Evolutionary conservation across 2,329 filamentous ascomycete species (phyloP).

Genomic region (Talaromyces sp.): DNA sequence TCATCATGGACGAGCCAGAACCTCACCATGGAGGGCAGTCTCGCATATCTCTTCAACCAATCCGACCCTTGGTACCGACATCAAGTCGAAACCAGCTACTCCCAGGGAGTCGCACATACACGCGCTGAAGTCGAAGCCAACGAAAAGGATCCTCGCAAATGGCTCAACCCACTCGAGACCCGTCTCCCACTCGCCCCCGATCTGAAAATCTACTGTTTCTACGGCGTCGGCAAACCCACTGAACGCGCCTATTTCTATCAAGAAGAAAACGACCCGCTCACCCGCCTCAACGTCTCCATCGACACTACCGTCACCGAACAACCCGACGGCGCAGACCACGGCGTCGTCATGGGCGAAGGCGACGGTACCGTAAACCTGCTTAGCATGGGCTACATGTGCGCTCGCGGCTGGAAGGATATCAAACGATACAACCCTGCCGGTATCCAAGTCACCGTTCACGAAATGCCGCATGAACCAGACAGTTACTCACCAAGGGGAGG

Average conservation of each 20-base stretch:
- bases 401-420: constrained; percentile 81
- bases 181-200: constrained; percentile 79
- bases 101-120: constrained; percentile 79
- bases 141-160: constrained; percentile 70
- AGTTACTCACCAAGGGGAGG: constrained; percentile 75
- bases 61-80: constrained; percentile 81
- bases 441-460: constrained; percentile 73
- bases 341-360: constrained; percentile 91
- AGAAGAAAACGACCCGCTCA: constrained; percentile 58
- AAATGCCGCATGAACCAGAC: constrained; percentile 96
- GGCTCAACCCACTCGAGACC: constrained; percentile 94
- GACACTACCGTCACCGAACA: constrained; percentile 45
- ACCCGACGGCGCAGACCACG: constrained; percentile 59
- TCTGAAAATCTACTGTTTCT: constrained; percentile 96
- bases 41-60: constrained; percentile 71
- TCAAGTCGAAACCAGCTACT: constrained; percentile 70
- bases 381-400: constrained; percentile 93
- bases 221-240: constrained; percentile 86
- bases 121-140: constrained; percentile 74
- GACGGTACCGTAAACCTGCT: constrained; percentile 95
- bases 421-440: constrained; percentile 88
- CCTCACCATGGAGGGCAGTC: constrained; percentile 70
- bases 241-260: constrained; percentile 92
- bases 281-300: constrained; percentile 49
- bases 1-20: constrained; percentile 63